Conservation (phyloP, 2,329 filamentous ascomycete genomes). For the Sporothrix pallida region DNA sequence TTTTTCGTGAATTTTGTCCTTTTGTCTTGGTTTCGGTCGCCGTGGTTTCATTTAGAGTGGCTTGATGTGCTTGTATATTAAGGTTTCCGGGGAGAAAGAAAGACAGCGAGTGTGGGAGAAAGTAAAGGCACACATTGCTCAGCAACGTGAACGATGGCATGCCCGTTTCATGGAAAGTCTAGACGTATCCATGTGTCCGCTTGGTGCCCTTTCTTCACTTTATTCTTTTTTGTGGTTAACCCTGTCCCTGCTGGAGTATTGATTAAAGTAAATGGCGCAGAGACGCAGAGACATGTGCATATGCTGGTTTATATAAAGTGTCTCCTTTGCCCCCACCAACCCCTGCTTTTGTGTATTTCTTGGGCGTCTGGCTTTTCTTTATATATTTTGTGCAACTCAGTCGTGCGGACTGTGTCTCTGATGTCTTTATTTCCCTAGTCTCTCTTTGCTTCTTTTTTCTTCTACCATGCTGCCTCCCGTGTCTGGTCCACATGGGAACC, state of each 20-base stretch:
- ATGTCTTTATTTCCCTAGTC: no score
- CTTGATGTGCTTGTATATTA: no score
- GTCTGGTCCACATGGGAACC: conserved; percentile 10
- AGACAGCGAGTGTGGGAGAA: neutral
- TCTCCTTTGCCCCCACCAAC: neutral
- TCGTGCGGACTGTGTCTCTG: neutral
- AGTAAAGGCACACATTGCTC: neutral
- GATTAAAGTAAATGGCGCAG: neutral
- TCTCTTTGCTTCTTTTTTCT: neutral
- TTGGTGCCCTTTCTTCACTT: neutral
- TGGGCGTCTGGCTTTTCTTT: neutral
- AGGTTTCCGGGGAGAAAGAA: no score
- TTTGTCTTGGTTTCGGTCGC: conserved; percentile 11
- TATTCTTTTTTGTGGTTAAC: neutral
- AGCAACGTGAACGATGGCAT: neutral
- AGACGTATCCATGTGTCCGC: no score
- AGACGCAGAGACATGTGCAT: neutral
- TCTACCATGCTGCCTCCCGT: neutral
- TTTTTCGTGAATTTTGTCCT: neutral
- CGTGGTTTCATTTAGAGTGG: conserved; percentile 5
- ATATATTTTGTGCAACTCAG: conserved; percentile 17
- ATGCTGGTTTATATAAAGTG: conserved; percentile 10
- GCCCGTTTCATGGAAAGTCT: conserved; percentile 5
- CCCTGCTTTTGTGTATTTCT: neutral
- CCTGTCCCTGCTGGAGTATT: no score